Conservation (phyloP, 2,329 filamentous ascomycete genomes). For the Albophoma yamanashiensis region DNA sequence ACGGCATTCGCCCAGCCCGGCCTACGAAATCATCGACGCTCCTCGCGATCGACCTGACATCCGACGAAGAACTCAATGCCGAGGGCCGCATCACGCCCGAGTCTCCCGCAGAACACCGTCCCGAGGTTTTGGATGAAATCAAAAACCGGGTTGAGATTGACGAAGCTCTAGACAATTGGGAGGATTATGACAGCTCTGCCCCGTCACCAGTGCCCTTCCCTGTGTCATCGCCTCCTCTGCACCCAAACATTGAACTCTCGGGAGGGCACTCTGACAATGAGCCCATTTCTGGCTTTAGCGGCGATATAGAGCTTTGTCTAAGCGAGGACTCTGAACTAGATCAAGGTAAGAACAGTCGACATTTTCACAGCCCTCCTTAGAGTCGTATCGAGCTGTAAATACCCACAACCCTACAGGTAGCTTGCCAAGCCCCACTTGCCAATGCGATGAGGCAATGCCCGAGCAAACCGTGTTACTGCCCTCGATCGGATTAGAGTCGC, state of each 20-base stretch:
- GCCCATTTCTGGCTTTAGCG: not conserved
- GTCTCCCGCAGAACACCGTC: too few relatives aligned
- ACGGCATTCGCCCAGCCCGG: constrained; percentile 17
- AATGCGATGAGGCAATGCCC: not conserved
- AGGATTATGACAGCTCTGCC: too few relatives aligned
- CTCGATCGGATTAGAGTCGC: not conserved
- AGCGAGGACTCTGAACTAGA: not conserved
- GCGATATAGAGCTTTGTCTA: not conserved
- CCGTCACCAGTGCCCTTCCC: not conserved
- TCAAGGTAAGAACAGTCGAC: not conserved
- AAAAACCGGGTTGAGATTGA: too few relatives aligned
- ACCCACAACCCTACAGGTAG: not conserved
- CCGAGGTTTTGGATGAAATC: too few relatives aligned
- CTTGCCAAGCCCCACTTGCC: not conserved
- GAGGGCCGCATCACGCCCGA: too few relatives aligned
- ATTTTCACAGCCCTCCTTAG: not conserved
- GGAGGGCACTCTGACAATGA: not conserved
- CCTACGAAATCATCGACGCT: too few relatives aligned
- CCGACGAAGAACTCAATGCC: too few relatives aligned
- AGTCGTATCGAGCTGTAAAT: not conserved
- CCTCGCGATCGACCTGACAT: too few relatives aligned
- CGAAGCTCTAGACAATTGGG: too few relatives aligned
- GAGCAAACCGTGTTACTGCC: not conserved
- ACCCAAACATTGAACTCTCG: not conserved
- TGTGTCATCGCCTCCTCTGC: not conserved